Evolutionary conservation across 768 basidiomycete genomes (phyloP), one percentile per base, ranked within the genome.

Genomic region (Mrakia blollopis): DNA sequence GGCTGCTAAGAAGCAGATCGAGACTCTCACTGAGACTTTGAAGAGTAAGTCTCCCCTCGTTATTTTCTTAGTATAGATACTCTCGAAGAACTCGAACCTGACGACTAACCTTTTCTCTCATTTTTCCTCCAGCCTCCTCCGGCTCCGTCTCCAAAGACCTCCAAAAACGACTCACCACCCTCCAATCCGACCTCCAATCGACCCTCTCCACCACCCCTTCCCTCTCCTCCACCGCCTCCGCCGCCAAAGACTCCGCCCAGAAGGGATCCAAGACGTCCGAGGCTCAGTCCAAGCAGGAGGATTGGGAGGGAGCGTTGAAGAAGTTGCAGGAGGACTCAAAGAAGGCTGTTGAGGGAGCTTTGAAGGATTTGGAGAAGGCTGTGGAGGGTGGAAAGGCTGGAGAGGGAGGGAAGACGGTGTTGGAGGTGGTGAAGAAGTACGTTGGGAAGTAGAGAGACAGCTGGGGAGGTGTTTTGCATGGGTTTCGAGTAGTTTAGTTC

Each of bases 321-420:
- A 68, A 73, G 71, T 39, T 73, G 39, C 62, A 77, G 71, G 63
- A 39, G 32, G 61, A 73, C 16, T 44, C 71, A 3, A 77, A 73
- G 76, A 67, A 68, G 50, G 72, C 71, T 37, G 37, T 77, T 52
- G 76, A 77, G 52, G 76, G 76, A 18, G 63, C 71, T 1, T 28
- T 54, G 62, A 73, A 73, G 72, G 76, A 77, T 47, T n/a, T 77
- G 44, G 72, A 77, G 76, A 77, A 77, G 76, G 76, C 71, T 30
- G 70, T 72, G 25, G 72, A 71, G 32, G 52, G 73, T 21, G 75
- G 70, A 9, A 71, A 71, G 70, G 68, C 52, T 50, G 75, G 70
- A 25, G 75, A 76, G 69, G 61, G 54, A n/a, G 68, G 35, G 1
- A 76, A 76, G 69, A 76, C 54, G 75, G 75, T 39, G 21, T 57